Conservation (phyloP, 495 filamentous ascomycete genomes). For the Pyrenula aspistea region DNA sequence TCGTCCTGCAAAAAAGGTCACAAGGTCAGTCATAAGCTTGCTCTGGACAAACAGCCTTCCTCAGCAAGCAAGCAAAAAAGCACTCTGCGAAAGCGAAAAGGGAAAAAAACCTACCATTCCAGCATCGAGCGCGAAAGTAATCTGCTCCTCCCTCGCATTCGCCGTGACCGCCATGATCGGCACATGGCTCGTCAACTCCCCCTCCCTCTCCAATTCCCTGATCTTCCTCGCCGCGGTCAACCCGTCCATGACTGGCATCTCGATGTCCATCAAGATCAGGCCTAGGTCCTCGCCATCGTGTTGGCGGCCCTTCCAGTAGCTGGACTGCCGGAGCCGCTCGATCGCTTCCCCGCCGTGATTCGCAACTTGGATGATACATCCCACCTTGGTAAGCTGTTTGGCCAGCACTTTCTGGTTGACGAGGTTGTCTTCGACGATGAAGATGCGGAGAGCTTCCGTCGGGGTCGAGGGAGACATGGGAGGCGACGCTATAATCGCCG, state of each 20-base stretch:
- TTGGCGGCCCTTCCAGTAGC: slow-evolving; percentile 8
- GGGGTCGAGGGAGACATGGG: not conserved
- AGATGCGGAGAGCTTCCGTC: slow-evolving; percentile 21
- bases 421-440: slow-evolving; percentile 76
- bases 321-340: slow-evolving; percentile 19
- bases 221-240: slow-evolving; percentile 56
- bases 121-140: slow-evolving; percentile 47
- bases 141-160: slow-evolving; percentile 58
- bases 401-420: slow-evolving; percentile 62
- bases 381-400: slow-evolving; percentile 48
- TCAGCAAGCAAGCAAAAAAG: slow-evolving; percentile 2
- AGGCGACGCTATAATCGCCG: not conserved
- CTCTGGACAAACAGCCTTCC: too few relatives aligned
- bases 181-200: slow-evolving; percentile 37
- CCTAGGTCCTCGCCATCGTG: slow-evolving; percentile 31
- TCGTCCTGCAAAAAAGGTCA: slow-evolving; percentile 48
- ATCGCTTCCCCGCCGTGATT: slow-evolving; percentile 70
- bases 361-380: slow-evolving; percentile 54
- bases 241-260: slow-evolving; percentile 80
- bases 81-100: not conserved
- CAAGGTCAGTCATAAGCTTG: not conserved
- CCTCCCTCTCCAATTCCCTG: slow-evolving; percentile 41
- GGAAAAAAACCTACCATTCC: slow-evolving; percentile 46
- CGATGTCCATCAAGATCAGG: slow-evolving; percentile 71
- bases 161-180: slow-evolving; percentile 71